phyloP scores from a whole-genome alignment of 352 stramenopile genomes.

The Globisporangium nunn region DNA sequence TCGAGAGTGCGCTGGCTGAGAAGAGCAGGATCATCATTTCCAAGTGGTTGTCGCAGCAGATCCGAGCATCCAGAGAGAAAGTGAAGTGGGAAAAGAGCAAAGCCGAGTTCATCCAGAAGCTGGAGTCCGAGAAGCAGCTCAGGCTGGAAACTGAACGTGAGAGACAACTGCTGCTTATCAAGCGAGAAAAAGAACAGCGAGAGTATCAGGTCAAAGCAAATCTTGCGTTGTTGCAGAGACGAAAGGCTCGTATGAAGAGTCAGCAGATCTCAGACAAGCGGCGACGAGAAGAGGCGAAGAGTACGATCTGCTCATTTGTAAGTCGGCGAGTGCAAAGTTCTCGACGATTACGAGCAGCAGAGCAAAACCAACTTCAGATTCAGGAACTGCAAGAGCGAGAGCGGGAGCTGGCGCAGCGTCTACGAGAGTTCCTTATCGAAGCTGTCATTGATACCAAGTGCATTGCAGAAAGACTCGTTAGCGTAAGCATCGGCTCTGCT shows the following conservation, averaged over 20 bases:
- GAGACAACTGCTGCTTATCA: not conserved
- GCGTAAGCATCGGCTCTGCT: slow-evolving; percentile 6
- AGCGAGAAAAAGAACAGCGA: slow-evolving; percentile 9
- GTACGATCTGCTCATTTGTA: slow-evolving; percentile 14
- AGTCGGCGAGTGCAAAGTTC: slow-evolving; percentile 15
- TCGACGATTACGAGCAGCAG: slow-evolving; percentile 12
- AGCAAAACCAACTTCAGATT: slow-evolving; percentile 12
- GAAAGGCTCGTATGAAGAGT: slow-evolving; percentile 7
- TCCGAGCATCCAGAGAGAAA: slow-evolving; percentile 5
- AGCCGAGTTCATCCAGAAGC: not conserved
- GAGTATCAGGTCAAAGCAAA: slow-evolving; percentile 6
- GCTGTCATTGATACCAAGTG: slow-evolving; percentile 31
- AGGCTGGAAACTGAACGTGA: not conserved
- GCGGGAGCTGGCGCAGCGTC: slow-evolving; percentile 15
- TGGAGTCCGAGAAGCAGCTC: slow-evolving; percentile 3
- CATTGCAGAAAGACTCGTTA: slow-evolving; percentile 17
- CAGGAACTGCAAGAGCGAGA: slow-evolving; percentile 16
- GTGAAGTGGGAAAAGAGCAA: not conserved
- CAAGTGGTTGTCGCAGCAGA: slow-evolving; percentile 28
- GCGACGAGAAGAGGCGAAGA: slow-evolving; percentile 5
- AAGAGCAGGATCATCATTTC: slow-evolving; percentile 24
- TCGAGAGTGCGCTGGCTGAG: slow-evolving; percentile 14
- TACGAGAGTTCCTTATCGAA: slow-evolving; percentile 23
- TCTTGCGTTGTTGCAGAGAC: slow-evolving; percentile 9
- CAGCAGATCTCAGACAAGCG: slow-evolving; percentile 15